Evolutionary conservation across 805 yeast genomes (phyloP).

Genomic region (Jamesozyma spencerorum): DNA sequence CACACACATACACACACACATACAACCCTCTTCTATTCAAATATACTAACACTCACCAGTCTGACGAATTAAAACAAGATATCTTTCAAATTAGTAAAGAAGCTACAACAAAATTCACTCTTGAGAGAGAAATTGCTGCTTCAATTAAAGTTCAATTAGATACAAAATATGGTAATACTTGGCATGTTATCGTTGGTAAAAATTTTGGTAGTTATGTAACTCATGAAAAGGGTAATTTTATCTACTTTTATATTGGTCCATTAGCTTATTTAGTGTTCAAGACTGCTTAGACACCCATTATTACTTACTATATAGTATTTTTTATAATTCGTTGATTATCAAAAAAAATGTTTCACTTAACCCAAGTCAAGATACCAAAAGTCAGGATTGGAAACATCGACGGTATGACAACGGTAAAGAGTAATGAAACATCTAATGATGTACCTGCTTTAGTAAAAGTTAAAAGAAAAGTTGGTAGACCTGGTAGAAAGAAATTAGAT

Average conservation of each 20-base stretch:
- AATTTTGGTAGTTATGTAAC: conserved; percentile 74
- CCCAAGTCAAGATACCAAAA: too few relatives aligned
- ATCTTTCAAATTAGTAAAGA: conserved; percentile 18
- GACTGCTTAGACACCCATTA: conserved; percentile 42
- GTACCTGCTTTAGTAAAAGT: too few relatives aligned
- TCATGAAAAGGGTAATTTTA: conserved; percentile 65
- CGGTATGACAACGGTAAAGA: too few relatives aligned
- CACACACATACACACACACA: neutral
- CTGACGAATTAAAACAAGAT: conserved; percentile 25
- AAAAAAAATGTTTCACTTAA: too few relatives aligned
- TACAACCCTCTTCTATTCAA: neutral
- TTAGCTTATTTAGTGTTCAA: conserved; percentile 62
- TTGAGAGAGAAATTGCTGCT: conserved; percentile 50
- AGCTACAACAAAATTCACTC: conserved; percentile 15
- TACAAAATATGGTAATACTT: conserved; percentile 53
- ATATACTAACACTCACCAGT: conserved; percentile 7
- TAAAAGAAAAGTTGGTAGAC: conserved; percentile 36
- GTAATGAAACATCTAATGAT: neutral
- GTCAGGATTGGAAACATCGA: too few relatives aligned
- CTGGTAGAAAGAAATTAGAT: conserved; percentile 75
- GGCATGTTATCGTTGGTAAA: conserved; percentile 79
- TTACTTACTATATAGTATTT: too few relatives aligned
- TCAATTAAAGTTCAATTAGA: conserved; percentile 57
- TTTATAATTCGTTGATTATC: too few relatives aligned
- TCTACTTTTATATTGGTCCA: conserved; percentile 62